A percentile compares a stretch with the other conserved stretches of the same genome.
Evolutionary conservation across 2,329 filamentous ascomycete genomes (phyloP).

Genomic region (Pseudomassariella vexata): DNA sequence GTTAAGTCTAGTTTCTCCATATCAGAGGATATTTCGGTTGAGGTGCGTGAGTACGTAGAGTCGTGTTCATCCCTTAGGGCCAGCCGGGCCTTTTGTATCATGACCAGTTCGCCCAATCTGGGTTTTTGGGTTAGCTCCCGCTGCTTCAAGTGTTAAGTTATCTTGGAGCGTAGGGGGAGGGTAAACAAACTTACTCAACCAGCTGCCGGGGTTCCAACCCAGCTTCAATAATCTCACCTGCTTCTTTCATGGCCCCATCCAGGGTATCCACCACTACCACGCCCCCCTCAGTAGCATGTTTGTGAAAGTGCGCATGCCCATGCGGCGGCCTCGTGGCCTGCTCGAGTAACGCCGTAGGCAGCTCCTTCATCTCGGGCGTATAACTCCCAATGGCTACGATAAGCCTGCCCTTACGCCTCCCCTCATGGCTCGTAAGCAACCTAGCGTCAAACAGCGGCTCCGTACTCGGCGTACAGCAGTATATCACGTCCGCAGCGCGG

Average conservation of each 20-base stretch:
- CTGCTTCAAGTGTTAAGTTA: not conserved
- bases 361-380: constrained; percentile 70
- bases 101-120: constrained; percentile 71
- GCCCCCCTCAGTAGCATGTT: constrained; percentile 57
- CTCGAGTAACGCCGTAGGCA: constrained; percentile 70
- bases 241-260: constrained; percentile 73
- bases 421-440: constrained; percentile 67
- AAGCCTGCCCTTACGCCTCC: constrained; percentile 63
- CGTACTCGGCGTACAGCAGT: constrained; percentile 78
- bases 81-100: constrained; percentile 45
- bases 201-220: constrained; percentile 68
- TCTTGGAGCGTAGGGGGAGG: not conserved
- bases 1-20: constrained; percentile 26
- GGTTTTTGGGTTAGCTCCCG: not conserved
- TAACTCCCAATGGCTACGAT: constrained; percentile 68
- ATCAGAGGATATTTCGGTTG: constrained; percentile 26
- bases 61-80: constrained; percentile 29
- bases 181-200: constrained; percentile 56
- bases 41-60: constrained; percentile 11
- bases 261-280: constrained; percentile 71
- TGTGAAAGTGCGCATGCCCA: constrained; percentile 57
- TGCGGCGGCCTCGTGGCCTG: constrained; percentile 48
- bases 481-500: constrained; percentile 70
- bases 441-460: constrained; percentile 68
- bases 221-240: constrained; percentile 80